Conservation (phyloP, 495 filamentous ascomycete genomes). For the Penicillium daleae region DNA sequence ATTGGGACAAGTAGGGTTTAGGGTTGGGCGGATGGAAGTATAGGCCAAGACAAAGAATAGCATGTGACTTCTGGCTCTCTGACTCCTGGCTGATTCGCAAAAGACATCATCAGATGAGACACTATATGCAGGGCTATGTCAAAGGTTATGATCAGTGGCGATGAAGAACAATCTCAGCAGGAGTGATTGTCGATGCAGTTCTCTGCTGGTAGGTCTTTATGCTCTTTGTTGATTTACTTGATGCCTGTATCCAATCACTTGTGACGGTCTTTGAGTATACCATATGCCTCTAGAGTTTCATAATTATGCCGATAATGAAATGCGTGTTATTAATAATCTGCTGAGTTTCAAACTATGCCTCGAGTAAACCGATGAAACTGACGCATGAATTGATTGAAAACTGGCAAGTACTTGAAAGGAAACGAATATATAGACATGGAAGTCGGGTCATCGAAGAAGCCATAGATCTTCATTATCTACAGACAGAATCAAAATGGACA, state of each 20-base stretch:
- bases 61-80: neutral
- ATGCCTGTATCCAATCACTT: neutral
- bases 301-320: neutral
- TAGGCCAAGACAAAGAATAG: conserved; percentile 3
- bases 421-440: neutral
- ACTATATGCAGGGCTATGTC: neutral
- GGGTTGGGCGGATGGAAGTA: conserved; percentile 15
- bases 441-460: neutral
- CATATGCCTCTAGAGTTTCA: neutral
- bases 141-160: neutral
- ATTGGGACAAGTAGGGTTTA: conserved; percentile 40
- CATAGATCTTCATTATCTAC: neutral
- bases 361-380: neutral
- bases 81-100: neutral
- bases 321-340: neutral
- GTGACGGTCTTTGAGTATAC: neutral
- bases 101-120: neutral
- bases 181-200: conserved; percentile 6
- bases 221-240: conserved; percentile 7
- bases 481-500: neutral
- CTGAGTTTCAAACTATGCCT: neutral
- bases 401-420: neutral
- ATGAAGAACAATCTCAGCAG: conserved; percentile 1
- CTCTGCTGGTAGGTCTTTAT: neutral
- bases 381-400: neutral